Base-by-base conservation (phyloP, 2,329 filamentous ascomycete genomes). In the Westerdykella ornata region DNA sequence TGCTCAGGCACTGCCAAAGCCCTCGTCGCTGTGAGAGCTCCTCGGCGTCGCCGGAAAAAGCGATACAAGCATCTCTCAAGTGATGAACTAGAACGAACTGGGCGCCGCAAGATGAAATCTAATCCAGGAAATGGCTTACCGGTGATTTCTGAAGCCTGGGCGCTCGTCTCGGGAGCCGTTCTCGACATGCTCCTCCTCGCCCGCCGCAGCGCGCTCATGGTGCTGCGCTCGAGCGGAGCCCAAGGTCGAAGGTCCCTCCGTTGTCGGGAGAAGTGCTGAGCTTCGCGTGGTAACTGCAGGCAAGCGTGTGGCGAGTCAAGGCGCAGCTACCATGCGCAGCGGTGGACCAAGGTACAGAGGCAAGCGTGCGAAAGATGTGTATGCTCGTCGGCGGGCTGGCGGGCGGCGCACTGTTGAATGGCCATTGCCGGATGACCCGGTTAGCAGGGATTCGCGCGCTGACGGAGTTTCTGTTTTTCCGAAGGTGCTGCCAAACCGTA, bases 171-270 rank as follows among this genome's bases (percentile, higher is more conserved):
- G 44, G 56, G 54, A 46, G 58, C 60, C 22, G 56, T 52, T 51
- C 56, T 62, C 36, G 61, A 62, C 48, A 57, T 60, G 55, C 61
- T 66, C 56, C 56, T 60, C 53, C 54, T 59, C 43, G 53, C 56
- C 52, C 60, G 54, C 48, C 49, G 54, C 46, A 55, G 54, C 59
- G 62, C 64, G 60, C 61, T 67, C 65, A 68, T 67, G 37, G 52
- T 66, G 22, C 22, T 26, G 64, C 63, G 64, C 64, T 56, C 56
- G 52, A 43, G 59, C 54, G 50, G 44, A 41, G 56, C 43, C 36
- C 43, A 46, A 49, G 35, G 49, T 58, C 59, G 54, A 49, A 45
- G 53, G 39, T 52, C 42, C 51, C 39, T 54, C 54, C 59, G 53
- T 56, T 46, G 45, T 34, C 38, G 32, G 22, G 22, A 26, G 12